Conservation (phyloP, 192 early-diverging fungal species). For the Paraglomus brasilianum region DNA sequence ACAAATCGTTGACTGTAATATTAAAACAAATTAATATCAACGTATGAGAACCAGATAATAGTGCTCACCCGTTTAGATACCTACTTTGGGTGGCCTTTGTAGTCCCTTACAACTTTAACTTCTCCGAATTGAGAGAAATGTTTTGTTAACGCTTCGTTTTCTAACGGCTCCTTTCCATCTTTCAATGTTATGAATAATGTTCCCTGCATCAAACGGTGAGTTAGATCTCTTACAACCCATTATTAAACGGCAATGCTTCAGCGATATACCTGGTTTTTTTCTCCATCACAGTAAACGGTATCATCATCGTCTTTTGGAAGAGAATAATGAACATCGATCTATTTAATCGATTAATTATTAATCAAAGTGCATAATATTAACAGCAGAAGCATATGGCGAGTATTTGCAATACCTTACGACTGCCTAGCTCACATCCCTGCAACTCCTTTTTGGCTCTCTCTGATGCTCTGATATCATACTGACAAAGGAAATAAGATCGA, state of each 20-base stretch:
- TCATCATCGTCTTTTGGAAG: constrained; percentile 47
- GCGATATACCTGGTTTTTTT: constrained; percentile 46
- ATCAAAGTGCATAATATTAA: background rate
- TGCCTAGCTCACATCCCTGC: constrained; percentile 37
- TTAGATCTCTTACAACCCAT: background rate
- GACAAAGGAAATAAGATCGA: constrained; percentile 14
- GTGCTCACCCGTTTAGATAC: background rate
- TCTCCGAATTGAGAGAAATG: constrained; percentile 51
- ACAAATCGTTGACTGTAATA: constrained; percentile 41
- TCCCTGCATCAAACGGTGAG: constrained; percentile 39
- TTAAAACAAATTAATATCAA: background rate
- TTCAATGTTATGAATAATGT: constrained; percentile 46
- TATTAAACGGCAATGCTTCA: background rate
- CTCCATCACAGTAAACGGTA: constrained; percentile 38
- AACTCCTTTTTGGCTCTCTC: constrained; percentile 47
- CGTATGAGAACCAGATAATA: background rate
- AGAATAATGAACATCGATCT: constrained; percentile 56
- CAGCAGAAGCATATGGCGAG: background rate
- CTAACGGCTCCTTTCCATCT: constrained; percentile 34
- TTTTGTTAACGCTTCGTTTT: constrained; percentile 36
- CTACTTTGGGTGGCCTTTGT: constrained; percentile 22
- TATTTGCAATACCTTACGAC: constrained; percentile 35
- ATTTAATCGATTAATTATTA: background rate
- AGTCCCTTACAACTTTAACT: constrained; percentile 41
- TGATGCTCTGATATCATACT: constrained; percentile 54